Evolutionary conservation across 768 basidiomycete species (phyloP), one percentile per base, ranked within the genome.

Genomic region (Thelephora aurantiotincta): DNA sequence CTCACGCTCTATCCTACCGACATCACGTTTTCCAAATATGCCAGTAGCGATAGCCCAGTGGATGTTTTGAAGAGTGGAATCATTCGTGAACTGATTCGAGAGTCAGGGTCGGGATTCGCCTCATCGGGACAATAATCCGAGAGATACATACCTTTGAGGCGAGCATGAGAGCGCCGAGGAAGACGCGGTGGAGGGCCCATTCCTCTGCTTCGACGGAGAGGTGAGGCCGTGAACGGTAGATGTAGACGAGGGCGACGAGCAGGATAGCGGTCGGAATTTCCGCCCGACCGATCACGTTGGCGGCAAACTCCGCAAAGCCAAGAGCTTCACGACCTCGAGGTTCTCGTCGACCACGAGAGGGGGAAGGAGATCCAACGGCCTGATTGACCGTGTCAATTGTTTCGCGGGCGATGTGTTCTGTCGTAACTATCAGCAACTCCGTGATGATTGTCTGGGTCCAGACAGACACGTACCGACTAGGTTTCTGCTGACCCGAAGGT

Each of bases 21-120:
- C 74, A 55, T 87, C 84, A 34, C 83, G 75, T 60, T 84, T 84
- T 53, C 83, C 82, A 59, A 87, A 87, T 22, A 86, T 79, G 26
- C 80, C 80, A 0, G 84, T 84, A 63, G 82, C 85, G n/a, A 83
- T 68, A 6, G 83, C 80, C 88, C 88, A 92, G 62, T 92, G 88
- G 45, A 84, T 72, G 64, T 92, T 92, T 72, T 92, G 90, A 12
- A 90, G 73, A 22, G 85, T 87, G 13, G 84, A 89, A 61, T 93
- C 90, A 60, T 92, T 90, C 34, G 82, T 68, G 59, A 90, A 91
- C 78, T 86, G 33, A 35, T 43, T 37, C 4, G 2, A 41, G 22
- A 41, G 4, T 22, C 7, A 14, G 18, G 22, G 4, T 41, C 16
- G 14, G 38, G 18, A 41, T 41, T 9, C 38, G 12, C 38, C 7